phyloP scores from a whole-genome alignment of 1,284 basidiomycete species.

The Sporisorium scitamineum region DNA sequence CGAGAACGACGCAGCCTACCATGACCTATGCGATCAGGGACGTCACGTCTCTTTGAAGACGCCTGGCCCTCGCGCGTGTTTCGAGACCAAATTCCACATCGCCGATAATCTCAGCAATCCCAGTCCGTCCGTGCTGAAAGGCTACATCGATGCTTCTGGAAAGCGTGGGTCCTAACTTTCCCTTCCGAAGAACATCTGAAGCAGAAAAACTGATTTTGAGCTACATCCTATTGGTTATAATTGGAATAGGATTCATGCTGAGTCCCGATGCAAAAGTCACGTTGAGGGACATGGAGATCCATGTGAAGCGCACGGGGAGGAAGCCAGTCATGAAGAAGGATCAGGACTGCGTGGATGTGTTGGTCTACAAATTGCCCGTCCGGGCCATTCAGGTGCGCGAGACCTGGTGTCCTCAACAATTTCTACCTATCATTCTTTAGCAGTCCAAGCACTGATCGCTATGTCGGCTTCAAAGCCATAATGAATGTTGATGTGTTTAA shows the following conservation, averaged over 20 bases:
- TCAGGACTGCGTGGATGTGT: slow-evolving; percentile 7
- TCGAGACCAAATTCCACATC: background rate
- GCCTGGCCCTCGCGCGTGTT: slow-evolving; percentile 8
- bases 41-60: background rate
- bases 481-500: background rate
- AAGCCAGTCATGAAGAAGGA: background rate
- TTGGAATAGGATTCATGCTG: slow-evolving; percentile 11
- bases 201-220: background rate
- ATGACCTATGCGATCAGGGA: slow-evolving; percentile 4
- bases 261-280: slow-evolving; percentile 5
- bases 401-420: slow-evolving; percentile 15
- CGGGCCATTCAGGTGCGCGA: background rate
- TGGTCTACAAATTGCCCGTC: slow-evolving; percentile 6
- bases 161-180: slow-evolving; percentile 10
- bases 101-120: slow-evolving; percentile 1
- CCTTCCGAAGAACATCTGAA: background rate
- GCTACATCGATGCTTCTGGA: slow-evolving; percentile 11
- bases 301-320: background rate
- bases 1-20: slow-evolving; percentile 4
- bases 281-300: slow-evolving; percentile 10
- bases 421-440: slow-evolving; percentile 4
- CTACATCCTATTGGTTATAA: too few species aligned
- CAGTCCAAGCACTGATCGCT: background rate
- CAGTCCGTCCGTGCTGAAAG: background rate
- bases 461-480: background rate